Conservation (phyloP, 306 rosid species). For the Dryas octopetala region DNA sequence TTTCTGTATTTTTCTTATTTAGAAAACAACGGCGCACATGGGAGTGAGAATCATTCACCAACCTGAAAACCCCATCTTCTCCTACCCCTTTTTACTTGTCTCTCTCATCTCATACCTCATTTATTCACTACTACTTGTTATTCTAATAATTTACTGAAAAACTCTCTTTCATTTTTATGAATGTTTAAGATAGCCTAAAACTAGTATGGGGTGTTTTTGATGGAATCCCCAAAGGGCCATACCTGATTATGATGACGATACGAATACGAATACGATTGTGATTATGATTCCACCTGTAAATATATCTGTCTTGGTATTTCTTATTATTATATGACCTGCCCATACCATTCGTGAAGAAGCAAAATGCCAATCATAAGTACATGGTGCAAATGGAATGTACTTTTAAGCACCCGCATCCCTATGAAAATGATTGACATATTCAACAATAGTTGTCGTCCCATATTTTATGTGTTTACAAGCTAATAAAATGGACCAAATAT, state of each 20-base stretch:
- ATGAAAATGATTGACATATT: slow-evolving; percentile 30
- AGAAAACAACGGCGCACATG: slow-evolving; percentile 56
- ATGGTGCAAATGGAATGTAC: slow-evolving; percentile 41
- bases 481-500: not conserved
- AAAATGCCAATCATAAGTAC: slow-evolving; percentile 30
- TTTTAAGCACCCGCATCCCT: slow-evolving; percentile 21
- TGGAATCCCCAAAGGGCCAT: slow-evolving; percentile 25
- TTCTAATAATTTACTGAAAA: not conserved
- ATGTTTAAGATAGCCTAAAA: not conserved
- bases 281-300: slow-evolving; percentile 19
- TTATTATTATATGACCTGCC: slow-evolving; percentile 3
- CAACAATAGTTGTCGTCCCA: slow-evolving; percentile 7
- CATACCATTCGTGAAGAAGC: slow-evolving; percentile 20
- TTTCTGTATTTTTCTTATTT: slow-evolving; percentile 17
- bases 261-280: not conserved
- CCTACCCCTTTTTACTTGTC: slow-evolving; percentile 19
- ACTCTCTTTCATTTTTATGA: not conserved
- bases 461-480: not conserved
- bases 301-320: not conserved
- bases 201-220: slow-evolving; percentile 23
- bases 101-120: not conserved
- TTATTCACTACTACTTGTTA: not conserved
- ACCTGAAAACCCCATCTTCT: slow-evolving; percentile 41
- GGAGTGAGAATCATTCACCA: slow-evolving; percentile 54
- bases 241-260: slow-evolving; percentile 23